A percentile compares a stretch with the other conserved stretches of the same genome.
These are phyloP conservation scores for Cytospora chrysosperma DNA, from an alignment of 2,329 filamentous ascomycete genomes.

Conservation along the genomic window DNA sequence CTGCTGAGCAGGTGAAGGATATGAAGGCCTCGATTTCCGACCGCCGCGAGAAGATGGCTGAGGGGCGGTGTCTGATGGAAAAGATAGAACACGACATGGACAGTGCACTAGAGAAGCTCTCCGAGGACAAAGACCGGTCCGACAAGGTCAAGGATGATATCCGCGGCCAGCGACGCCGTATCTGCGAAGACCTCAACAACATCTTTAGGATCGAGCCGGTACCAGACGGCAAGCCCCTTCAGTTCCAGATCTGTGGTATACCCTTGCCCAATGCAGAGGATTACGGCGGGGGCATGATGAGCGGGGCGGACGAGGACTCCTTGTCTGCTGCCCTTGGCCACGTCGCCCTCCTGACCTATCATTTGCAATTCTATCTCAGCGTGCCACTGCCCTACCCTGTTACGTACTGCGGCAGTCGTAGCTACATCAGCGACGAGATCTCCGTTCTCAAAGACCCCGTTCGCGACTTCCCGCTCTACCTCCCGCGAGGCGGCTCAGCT, in stretches of 20 bases:
- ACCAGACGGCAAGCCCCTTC: constrained; percentile 58
- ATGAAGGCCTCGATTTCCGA: constrained; percentile 64
- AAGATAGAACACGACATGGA: constrained; percentile 60
- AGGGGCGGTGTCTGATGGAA: constrained; percentile 59
- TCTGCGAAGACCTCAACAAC: constrained; percentile 76
- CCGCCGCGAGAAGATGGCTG: constrained; percentile 65
- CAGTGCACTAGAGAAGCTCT: constrained; percentile 59
- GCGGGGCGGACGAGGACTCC: constrained; percentile 60
- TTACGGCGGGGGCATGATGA: constrained; percentile 55
- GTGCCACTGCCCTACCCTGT: constrained; percentile 80
- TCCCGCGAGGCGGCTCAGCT: constrained; percentile 57
- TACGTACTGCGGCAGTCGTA: constrained; percentile 68
- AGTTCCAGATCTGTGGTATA: constrained; percentile 80
- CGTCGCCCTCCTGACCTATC: constrained; percentile 70
- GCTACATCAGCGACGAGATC: constrained; percentile 74
- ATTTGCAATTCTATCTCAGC: constrained; percentile 79
- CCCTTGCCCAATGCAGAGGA: constrained; percentile 72
- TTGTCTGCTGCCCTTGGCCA: constrained; percentile 81
- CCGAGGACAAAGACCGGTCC: constrained; percentile 54
- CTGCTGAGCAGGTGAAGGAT: constrained; percentile 63
- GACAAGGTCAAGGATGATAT: constrained; percentile 62
- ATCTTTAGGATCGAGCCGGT: constrained; percentile 79
- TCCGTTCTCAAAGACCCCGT: constrained; percentile 55
- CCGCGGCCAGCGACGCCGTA: constrained; percentile 82
- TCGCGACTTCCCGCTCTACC: constrained; percentile 77